phyloP scores from a whole-genome alignment of 2,329 filamentous ascomycete species.

The Capronia americana region DNA sequence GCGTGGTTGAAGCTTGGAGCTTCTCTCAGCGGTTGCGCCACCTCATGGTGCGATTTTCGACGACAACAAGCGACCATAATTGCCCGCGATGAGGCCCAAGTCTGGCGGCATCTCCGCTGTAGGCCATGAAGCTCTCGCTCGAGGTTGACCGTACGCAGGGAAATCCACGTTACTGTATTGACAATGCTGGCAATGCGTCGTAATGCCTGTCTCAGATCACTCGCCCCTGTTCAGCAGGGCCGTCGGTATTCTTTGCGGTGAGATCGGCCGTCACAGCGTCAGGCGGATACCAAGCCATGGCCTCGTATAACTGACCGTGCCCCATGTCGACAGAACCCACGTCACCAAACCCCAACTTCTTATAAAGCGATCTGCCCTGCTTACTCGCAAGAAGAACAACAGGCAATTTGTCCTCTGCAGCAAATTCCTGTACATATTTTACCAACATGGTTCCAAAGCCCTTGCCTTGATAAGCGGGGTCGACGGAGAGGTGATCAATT shows the following conservation, averaged over 20 bases:
- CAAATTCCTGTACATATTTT: slow-evolving; percentile 39
- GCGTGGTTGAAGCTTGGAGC: neutral
- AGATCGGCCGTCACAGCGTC: neutral
- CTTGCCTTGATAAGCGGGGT: slow-evolving; percentile 40
- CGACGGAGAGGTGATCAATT: slow-evolving; percentile 36
- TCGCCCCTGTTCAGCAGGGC: neutral
- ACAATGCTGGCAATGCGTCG: neutral
- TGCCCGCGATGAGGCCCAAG: neutral
- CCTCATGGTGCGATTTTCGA: neutral
- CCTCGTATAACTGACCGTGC: slow-evolving; percentile 11
- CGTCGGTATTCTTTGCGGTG: neutral
- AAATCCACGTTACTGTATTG: neutral
- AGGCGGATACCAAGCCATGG: slow-evolving; percentile 32
- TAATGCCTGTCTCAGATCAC: neutral
- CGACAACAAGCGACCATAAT: neutral
- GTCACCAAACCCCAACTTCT: slow-evolving; percentile 42
- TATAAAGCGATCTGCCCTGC: slow-evolving; percentile 41
- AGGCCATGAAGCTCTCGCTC: neutral
- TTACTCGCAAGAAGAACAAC: slow-evolving; percentile 41
- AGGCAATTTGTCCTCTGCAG: slow-evolving; percentile 36
- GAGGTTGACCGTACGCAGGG: neutral
- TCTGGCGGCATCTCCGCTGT: neutral
- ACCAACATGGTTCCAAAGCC: slow-evolving; percentile 42
- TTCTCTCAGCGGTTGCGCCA: neutral
- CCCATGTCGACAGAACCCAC: slow-evolving; percentile 25